Conservation (phyloP, 129 eudicot genomes). For the Centella asiatica region DNA sequence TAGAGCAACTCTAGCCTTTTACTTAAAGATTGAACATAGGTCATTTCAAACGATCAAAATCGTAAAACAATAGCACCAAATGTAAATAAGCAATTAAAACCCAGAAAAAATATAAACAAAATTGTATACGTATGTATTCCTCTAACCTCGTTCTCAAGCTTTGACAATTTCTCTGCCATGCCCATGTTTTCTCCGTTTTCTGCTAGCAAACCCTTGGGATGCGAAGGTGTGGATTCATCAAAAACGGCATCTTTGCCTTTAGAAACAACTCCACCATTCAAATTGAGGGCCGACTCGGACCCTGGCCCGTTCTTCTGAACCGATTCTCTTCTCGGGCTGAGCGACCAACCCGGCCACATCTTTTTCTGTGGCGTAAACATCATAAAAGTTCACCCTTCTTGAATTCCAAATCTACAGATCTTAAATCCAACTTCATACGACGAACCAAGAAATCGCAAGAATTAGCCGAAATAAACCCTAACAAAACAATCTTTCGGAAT, state of each 20-base stretch:
- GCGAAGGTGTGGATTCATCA: constrained; percentile 33
- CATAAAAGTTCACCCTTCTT: constrained; percentile 6
- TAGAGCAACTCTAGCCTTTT: not conserved
- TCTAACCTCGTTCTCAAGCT: constrained; percentile 74
- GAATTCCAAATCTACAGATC: constrained; percentile 25
- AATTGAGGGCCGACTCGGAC: constrained; percentile 26
- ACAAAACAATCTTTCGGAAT: not conserved
- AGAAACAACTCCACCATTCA: constrained; percentile 16
- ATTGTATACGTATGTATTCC: not conserved
- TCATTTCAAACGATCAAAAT: not conserved
- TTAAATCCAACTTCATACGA: constrained; percentile 31
- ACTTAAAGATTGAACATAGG: not conserved
- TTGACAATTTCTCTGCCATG: constrained; percentile 31
- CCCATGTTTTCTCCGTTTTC: constrained; percentile 29
- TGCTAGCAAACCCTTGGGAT: constrained; percentile 20
- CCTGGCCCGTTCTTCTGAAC: constrained; percentile 35
- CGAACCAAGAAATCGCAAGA: not conserved
- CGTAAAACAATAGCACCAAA: not conserved
- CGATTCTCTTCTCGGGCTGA: constrained; percentile 39
- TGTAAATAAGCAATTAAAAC: not conserved
- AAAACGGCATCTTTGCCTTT: constrained; percentile 40
- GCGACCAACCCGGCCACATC: constrained; percentile 42
- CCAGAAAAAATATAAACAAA: not conserved
- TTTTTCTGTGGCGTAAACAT: constrained; percentile 80
- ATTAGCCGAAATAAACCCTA: not conserved